phyloP scores from a whole-genome alignment of 164 flowering plant species.

The Dillenia suffruticosa region DNA sequence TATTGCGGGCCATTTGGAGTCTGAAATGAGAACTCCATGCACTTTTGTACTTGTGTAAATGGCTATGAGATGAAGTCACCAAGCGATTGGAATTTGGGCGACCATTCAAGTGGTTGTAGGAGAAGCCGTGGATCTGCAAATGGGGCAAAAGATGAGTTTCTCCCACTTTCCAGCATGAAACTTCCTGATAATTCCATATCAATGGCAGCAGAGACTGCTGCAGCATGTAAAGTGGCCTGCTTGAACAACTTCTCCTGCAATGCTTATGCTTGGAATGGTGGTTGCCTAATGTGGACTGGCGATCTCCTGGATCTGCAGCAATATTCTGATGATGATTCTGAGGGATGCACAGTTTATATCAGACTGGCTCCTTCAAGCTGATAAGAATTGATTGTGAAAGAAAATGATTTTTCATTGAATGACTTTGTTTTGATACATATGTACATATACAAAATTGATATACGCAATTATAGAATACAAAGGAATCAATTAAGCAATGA shows the following conservation, averaged over 20 bases:
- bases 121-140: neutral
- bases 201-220: neutral
- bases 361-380: too few relatives aligned
- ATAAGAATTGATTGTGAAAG: too few relatives aligned
- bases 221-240: conserved; percentile 24
- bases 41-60: conserved; percentile 17
- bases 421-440: too few relatives aligned
- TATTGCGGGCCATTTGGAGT: conserved; percentile 21
- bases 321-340: too few relatives aligned
- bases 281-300: too few relatives aligned
- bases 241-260: conserved; percentile 29
- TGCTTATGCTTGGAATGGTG: conserved; percentile 20
- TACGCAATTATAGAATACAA: too few relatives aligned
- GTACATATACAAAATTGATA: too few relatives aligned
- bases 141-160: conserved; percentile 9
- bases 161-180: neutral
- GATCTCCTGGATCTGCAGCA: too few relatives aligned
- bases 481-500: too few relatives aligned
- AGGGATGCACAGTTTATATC: too few relatives aligned
- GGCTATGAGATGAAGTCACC: conserved; percentile 10
- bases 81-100: neutral
- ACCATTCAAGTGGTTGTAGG: conserved; percentile 21
- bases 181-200: conserved; percentile 14
- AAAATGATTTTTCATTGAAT: too few relatives aligned
- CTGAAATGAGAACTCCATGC: conserved; percentile 12